Conservation (phyloP, 2,329 filamentous ascomycete genomes). For the Botrytis porri region DNA sequence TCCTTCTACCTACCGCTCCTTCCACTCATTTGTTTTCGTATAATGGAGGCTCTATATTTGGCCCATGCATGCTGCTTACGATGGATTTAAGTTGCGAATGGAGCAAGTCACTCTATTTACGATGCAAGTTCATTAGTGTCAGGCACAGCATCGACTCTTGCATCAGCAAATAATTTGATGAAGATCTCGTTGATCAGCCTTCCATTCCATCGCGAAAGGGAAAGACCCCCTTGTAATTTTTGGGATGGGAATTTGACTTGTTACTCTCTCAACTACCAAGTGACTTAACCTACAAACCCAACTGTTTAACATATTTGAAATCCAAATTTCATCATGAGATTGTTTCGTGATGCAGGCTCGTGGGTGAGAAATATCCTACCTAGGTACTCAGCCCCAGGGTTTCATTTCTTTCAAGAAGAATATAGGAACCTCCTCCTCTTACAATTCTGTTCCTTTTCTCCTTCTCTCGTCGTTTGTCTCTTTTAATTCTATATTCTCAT, state of each 20-base stretch:
- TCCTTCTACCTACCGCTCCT: constrained; percentile 15
- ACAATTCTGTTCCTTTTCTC: constrained; percentile 8
- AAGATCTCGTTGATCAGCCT: not conserved
- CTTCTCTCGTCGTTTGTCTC: constrained; percentile 13
- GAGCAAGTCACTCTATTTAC: constrained; percentile 21
- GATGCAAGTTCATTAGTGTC: constrained; percentile 15
- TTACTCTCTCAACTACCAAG: constrained; percentile 5
- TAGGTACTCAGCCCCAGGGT: constrained; percentile 6
- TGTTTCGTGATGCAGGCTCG: constrained; percentile 16
- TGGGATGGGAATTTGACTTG: constrained; percentile 6
- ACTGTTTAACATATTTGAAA: not conserved
- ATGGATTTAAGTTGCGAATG: constrained; percentile 12
- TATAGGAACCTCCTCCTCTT: constrained; percentile 19
- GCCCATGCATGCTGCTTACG: constrained; percentile 8
- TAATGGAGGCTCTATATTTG: constrained; percentile 19
- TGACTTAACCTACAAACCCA: constrained; percentile 12
- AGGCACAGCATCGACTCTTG: constrained; percentile 19
- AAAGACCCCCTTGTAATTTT: not conserved
- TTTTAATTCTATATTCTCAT: constrained; percentile 13
- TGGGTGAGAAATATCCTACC: constrained; percentile 10
- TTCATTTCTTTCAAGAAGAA: constrained; percentile 11
- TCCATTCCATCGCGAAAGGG: not conserved
- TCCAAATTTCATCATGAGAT: constrained; percentile 8
- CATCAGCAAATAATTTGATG: constrained; percentile 14
- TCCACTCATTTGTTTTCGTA: constrained; percentile 11